phyloP scores from a whole-genome alignment of 805 yeast species.

The Millerozyma acaciae region DNA sequence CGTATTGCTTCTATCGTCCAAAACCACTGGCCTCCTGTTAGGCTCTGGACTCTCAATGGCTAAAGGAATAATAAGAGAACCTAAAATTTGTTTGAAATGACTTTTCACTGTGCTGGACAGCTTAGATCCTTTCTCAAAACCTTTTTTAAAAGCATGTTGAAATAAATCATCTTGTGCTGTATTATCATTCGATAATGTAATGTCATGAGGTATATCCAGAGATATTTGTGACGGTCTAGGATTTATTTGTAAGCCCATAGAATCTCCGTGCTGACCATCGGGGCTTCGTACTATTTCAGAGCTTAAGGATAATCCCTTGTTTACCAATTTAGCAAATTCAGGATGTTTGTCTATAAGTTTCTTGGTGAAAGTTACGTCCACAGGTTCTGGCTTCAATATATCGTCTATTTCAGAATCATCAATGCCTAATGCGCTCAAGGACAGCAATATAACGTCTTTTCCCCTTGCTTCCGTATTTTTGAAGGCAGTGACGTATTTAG shows the following conservation, averaged over 20 bases:
- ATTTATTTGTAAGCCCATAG: too few species aligned
- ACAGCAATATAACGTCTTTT: conserved; percentile 23
- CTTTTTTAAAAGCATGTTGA: conserved; percentile 32
- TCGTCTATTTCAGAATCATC: conserved; percentile 13
- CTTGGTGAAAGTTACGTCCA: conserved; percentile 25
- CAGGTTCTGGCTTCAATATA: conserved; percentile 17
- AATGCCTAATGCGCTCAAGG: conserved; percentile 23
- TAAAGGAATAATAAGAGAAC: conserved; percentile 3
- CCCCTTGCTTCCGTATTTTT: conserved; percentile 38
- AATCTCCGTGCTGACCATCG: too few species aligned
- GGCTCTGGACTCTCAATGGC: background rate
- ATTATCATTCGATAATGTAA: too few species aligned
- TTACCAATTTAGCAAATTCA: background rate
- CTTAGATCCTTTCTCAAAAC: conserved; percentile 31
- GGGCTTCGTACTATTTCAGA: too few species aligned
- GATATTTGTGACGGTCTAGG: too few species aligned
- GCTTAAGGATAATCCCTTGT: too few species aligned
- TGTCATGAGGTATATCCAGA: too few species aligned
- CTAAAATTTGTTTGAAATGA: conserved; percentile 11
- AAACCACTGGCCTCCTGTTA: conserved; percentile 4
- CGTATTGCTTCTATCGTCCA: conserved; percentile 35
- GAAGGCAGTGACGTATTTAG: conserved; percentile 41
- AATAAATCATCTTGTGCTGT: too few species aligned
- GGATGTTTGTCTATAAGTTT: conserved; percentile 8
- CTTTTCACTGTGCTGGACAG: conserved; percentile 22